phyloP scores from a whole-genome alignment of 2,329 filamentous ascomycete species.

The Fusarium drepaniforme region DNA sequence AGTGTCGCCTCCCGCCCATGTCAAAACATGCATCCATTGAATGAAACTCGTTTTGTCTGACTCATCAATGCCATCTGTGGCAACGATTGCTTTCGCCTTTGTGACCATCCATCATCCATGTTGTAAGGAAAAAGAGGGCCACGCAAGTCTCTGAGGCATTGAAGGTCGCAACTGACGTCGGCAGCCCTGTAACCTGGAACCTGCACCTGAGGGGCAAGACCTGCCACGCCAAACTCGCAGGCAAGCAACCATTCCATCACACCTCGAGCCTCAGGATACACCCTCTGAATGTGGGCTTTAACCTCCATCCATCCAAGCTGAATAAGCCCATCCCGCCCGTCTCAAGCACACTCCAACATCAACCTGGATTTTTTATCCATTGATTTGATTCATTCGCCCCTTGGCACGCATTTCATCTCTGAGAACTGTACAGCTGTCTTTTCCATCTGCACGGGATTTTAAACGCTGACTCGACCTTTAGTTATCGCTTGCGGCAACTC shows the following conservation, averaged over 20 bases:
- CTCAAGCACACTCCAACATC: conserved; percentile 12
- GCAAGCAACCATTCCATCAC: conserved; percentile 15
- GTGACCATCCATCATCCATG: neutral
- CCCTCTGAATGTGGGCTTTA: conserved; percentile 16
- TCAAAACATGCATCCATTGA: neutral
- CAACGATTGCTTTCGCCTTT: neutral
- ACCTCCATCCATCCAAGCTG: conserved; percentile 1
- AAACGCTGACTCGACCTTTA: conserved; percentile 28
- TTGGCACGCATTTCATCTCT: neutral
- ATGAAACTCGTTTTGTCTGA: conserved; percentile 7
- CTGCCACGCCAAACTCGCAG: conserved; percentile 14
- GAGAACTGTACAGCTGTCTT: conserved; percentile 4
- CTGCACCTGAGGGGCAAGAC: conserved; percentile 38
- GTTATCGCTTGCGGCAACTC: conserved; percentile 21
- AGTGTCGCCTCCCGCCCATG: neutral
- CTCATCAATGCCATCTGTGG: neutral
- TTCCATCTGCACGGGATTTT: neutral
- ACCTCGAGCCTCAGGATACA: conserved; percentile 41
- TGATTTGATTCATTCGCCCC: neutral
- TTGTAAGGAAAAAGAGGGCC: neutral
- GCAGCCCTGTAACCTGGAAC: conserved; percentile 2
- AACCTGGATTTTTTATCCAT: neutral
- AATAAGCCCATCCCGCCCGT: conserved; percentile 2
- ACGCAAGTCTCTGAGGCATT: neutral
- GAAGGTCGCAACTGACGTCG: conserved; percentile 36